These are phyloP conservation scores for Metarhizium rileyi DNA, from an alignment of 2,329 filamentous ascomycete species.

Conservation along the genomic window DNA sequence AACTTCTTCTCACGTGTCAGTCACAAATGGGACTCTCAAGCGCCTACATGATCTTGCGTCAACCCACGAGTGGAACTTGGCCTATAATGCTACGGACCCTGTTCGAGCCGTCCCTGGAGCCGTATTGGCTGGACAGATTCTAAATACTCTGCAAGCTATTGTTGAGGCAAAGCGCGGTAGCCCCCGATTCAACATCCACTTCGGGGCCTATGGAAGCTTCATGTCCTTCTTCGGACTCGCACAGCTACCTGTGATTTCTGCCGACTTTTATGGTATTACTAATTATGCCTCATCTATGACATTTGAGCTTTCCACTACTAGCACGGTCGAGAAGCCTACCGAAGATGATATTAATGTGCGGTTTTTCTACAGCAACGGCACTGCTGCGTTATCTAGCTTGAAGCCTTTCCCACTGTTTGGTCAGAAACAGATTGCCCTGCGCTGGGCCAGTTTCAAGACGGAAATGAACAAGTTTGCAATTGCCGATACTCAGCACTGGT, in stretches of 20 bases:
- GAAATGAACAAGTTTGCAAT: background rate
- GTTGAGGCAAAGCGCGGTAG: background rate
- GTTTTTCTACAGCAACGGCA: background rate
- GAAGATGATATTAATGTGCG: background rate
- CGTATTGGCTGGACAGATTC: background rate
- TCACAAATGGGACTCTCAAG: background rate
- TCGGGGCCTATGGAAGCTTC: background rate
- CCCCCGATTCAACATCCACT: background rate
- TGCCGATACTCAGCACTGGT: background rate
- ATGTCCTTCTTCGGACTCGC: background rate
- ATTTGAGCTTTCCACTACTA: background rate
- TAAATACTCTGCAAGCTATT: background rate
- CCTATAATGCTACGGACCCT: background rate
- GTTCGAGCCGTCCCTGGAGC: background rate
- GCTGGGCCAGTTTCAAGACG: background rate
- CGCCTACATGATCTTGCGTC: background rate
- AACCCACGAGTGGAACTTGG: background rate
- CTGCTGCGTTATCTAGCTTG: background rate
- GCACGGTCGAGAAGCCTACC: background rate
- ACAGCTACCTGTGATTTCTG: background rate
- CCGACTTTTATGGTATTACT: background rate
- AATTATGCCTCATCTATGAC: background rate
- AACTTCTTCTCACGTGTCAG: background rate
- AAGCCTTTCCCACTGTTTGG: background rate
- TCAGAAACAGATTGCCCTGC: background rate